These are phyloP conservation scores for Fraxinus americana DNA, from an alignment of 257 asterid genomes.

Conservation along the genomic window DNA sequence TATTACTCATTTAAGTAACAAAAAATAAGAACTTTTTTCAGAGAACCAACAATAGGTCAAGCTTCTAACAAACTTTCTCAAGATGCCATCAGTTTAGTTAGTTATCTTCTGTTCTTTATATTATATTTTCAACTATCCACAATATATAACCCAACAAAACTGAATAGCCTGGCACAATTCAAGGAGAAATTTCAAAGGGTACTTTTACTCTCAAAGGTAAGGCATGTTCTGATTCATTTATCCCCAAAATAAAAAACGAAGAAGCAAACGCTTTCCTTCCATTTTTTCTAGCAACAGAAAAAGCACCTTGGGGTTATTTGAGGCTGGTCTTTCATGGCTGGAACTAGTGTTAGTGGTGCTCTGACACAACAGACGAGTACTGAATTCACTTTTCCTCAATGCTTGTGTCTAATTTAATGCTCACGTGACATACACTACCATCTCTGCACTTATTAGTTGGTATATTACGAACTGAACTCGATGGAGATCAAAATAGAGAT, in stretches of 20 bases:
- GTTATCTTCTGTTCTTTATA: background rate
- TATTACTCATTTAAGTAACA: background rate
- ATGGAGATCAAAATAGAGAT: too few species aligned
- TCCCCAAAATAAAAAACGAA: background rate
- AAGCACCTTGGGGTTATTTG: background rate
- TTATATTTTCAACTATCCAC: background rate
- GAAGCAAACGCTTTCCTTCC: background rate
- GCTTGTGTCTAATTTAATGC: background rate
- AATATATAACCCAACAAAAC: background rate
- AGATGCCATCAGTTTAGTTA: background rate
- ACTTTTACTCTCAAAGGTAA: background rate
- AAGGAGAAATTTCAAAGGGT: background rate
- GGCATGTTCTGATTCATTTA: background rate
- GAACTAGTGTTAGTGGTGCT: background rate
- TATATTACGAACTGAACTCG: background rate
- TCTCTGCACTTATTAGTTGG: background rate
- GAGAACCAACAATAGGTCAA: background rate
- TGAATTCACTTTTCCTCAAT: background rate
- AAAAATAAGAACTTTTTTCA: background rate
- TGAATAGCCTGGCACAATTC: background rate
- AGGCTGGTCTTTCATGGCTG: background rate
- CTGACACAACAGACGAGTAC: background rate
- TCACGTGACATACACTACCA: background rate
- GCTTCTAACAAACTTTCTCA: background rate
- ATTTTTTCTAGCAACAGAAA: background rate